Conservation (phyloP, 805 yeast species). For the Starmerella sp. region DNA sequence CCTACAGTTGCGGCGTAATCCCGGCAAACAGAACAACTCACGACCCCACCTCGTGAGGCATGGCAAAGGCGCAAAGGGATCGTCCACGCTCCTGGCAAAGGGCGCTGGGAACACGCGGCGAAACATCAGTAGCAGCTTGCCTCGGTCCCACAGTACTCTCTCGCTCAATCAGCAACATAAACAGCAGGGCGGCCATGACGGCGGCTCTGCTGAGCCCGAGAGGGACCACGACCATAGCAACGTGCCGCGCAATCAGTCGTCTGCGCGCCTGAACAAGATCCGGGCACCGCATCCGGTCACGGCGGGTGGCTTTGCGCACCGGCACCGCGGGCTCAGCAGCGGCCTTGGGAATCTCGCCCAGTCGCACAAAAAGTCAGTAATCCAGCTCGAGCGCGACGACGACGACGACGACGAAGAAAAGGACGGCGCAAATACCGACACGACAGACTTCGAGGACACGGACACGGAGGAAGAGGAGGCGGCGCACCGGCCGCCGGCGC, state of each 20-base stretch:
- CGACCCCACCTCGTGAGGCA: slow-evolving; percentile 6
- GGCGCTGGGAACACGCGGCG: background rate
- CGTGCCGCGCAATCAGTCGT: background rate
- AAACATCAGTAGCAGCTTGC: background rate
- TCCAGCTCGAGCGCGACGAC: slow-evolving; percentile 19
- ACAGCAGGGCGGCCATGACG: background rate
- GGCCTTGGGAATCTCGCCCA: slow-evolving; percentile 10
- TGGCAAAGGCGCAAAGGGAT: slow-evolving; percentile 11
- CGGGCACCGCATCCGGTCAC: background rate
- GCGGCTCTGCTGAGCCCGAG: background rate
- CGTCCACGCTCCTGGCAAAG: slow-evolving; percentile 6
- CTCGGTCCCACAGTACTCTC: background rate
- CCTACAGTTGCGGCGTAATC: slow-evolving; percentile 12
- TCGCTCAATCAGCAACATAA: slow-evolving; percentile 2
- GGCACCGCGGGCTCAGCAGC: slow-evolving; percentile 10
- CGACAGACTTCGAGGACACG: slow-evolving; percentile 11
- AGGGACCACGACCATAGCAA: background rate
- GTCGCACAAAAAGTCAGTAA: slow-evolving; percentile 12
- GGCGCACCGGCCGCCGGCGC: background rate
- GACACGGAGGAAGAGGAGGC: background rate
- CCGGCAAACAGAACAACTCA: slow-evolving; percentile 12
- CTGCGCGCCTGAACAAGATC: background rate
- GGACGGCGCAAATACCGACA: slow-evolving; percentile 6
- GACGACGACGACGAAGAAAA: slow-evolving; percentile 15
- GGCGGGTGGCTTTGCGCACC: slow-evolving; percentile 1